Base-by-base conservation (phyloP, 768 basidiomycete genomes). In the Paxillus involutus region DNA sequence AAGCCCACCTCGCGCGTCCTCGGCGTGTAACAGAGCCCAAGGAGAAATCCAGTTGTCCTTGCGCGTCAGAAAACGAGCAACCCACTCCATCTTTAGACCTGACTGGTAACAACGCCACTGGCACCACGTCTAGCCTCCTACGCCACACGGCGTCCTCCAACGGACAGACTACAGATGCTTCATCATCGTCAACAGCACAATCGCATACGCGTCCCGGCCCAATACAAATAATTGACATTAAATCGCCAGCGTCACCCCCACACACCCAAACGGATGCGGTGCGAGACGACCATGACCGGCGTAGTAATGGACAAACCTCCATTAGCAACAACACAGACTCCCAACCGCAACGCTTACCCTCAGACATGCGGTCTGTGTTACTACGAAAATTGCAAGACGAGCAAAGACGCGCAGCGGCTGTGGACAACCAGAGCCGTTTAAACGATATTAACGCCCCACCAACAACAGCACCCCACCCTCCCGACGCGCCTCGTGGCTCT, bases 321-420 rank as follows among this genome's bases (percentile, higher is more conserved):
- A 16, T 19, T 19, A 21, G 39, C 45, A 17, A 41, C 37, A 8
- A 19, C n/a, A 30, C 9, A 47, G 13, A 30, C 19, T 12, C 30
- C 35, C 21, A 21, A 13, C 33, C 48, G 24, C 19, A 35, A 35
- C 10, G 11, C 35, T 14, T 35, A 12, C 35, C 47, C 53, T 53
- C 44, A 29, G 63, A 66, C 46, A 53, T 57, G 55, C 78, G 77
- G 49, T 61, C 70, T 46, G 65, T 63, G 61, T 67, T 82, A 52
- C 68, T 81, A 50, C 62, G 61, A 53, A 75, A 71, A 63, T 73
- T 83, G 51, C 68, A 73, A 54, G 66, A 71, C 56, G 81, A 80
- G 68, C 79, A 75, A 66, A 56, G 57, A 41, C 61, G 61, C 29
- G 67, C 71, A 57, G 55, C 52, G 56, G 52, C 70, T 58, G 55